Conservation (phyloP, 208 protist genomes). For the Plasmodiophora brassicae region DNA sequence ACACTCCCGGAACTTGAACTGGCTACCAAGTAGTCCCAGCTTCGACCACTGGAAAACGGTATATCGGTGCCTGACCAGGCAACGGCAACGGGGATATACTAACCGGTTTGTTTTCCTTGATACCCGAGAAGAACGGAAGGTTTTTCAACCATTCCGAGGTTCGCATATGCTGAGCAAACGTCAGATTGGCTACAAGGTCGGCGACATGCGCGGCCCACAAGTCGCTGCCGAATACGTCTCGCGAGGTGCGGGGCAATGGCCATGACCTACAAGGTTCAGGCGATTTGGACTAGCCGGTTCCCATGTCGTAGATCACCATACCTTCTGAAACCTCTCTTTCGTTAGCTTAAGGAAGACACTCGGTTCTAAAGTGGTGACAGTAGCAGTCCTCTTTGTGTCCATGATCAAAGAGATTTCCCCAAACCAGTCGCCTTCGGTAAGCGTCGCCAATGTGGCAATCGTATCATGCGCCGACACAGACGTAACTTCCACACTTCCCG, state of each 20-base stretch:
- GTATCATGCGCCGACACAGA: neutral
- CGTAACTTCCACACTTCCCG: neutral
- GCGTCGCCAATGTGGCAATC: neutral
- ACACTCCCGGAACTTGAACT: slow-evolving; percentile 27
- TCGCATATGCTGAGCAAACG: neutral
- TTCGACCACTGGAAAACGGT: slow-evolving; percentile 7
- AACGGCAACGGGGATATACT: neutral
- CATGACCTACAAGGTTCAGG: too few relatives aligned
- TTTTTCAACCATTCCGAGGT: neutral
- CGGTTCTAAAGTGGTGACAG: neutral
- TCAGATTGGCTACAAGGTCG: neutral
- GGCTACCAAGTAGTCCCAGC: neutral
- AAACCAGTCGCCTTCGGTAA: neutral
- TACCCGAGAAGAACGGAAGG: slow-evolving; percentile 16
- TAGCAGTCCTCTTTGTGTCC: slow-evolving; percentile 9
- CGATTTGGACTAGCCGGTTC: too few relatives aligned
- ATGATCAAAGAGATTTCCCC: slow-evolving; percentile 13
- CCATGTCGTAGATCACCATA: too few relatives aligned
- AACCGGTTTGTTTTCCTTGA: slow-evolving; percentile 22
- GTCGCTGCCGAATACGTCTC: neutral
- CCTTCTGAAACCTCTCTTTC: neutral
- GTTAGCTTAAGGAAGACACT: neutral
- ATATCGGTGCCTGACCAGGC: neutral
- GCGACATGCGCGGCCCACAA: neutral
- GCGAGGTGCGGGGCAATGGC: neutral